Conservation (phyloP, 2,329 filamentous ascomycete species). For the Claviceps spartinae region DNA sequence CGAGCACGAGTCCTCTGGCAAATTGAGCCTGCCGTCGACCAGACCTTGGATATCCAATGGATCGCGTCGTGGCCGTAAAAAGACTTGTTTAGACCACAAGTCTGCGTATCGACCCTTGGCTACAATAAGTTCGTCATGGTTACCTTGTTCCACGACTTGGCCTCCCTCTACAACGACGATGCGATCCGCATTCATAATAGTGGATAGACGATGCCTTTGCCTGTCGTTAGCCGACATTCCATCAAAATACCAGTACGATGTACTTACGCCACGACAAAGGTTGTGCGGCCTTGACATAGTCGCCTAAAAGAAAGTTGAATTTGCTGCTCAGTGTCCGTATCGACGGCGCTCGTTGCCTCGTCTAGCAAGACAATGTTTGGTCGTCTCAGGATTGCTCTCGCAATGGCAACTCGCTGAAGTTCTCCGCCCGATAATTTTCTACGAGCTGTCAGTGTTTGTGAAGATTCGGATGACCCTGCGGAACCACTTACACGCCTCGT, state of each 20-base stretch:
- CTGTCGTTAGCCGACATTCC: constrained; percentile 3
- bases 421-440: constrained; percentile 46
- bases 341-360: constrained; percentile 37
- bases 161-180: constrained; percentile 54
- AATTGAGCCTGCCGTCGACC: constrained; percentile 10
- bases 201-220: constrained; percentile 51
- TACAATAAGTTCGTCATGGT: constrained; percentile 43
- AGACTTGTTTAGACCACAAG: constrained; percentile 51
- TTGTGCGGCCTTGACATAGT: constrained; percentile 48
- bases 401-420: constrained; percentile 35
- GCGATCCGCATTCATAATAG: constrained; percentile 54
- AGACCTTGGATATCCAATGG: constrained; percentile 1
- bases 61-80: constrained; percentile 37
- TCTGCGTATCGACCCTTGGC: constrained; percentile 48
- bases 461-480: background rate
- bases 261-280: constrained; percentile 49
- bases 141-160: constrained; percentile 48
- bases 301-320: constrained; percentile 48
- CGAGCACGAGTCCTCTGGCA: constrained; percentile 24
- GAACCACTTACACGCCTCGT: constrained; percentile 29
- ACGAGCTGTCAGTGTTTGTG: constrained; percentile 10
- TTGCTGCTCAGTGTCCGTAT: constrained; percentile 37
- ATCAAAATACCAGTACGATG: no score
- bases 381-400: constrained; percentile 20
- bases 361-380: constrained; percentile 25